phyloP scores from a whole-genome alignment of 192 early-diverging fungal species.

The Coemansia interrupta region DNA sequence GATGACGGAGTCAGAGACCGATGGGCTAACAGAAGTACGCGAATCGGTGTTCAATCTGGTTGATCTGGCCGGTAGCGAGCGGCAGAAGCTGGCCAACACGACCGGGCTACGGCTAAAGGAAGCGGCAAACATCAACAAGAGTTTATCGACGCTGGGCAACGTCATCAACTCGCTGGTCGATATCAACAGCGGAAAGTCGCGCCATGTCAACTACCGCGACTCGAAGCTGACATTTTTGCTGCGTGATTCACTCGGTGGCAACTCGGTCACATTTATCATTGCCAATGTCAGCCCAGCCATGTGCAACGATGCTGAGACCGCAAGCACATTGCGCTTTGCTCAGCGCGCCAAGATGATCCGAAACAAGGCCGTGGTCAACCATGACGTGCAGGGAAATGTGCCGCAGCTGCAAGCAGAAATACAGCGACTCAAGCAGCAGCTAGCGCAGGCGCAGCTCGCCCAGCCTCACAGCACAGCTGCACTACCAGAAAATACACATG shows the following conservation, averaged over 20 bases:
- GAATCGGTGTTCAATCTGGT: conserved; percentile 72
- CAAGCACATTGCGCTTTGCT: conserved; percentile 65
- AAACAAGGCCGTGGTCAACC: conserved; percentile 69
- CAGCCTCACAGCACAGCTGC: background rate
- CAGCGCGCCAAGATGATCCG: conserved; percentile 69
- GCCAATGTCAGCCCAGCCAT: conserved; percentile 58
- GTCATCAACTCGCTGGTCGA: conserved; percentile 82
- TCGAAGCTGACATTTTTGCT: conserved; percentile 67
- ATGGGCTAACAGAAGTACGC: conserved; percentile 58
- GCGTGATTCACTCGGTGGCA: conserved; percentile 67
- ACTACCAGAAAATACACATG: background rate
- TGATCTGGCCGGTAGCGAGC: conserved; percentile 77
- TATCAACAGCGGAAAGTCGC: conserved; percentile 55
- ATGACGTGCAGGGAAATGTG: conserved; percentile 63
- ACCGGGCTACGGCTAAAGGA: conserved; percentile 69
- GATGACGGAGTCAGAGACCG: conserved; percentile 42
- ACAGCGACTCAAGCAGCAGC: conserved; percentile 53
- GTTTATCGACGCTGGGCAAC: conserved; percentile 70
- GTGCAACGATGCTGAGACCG: conserved; percentile 58
- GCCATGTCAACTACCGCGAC: conserved; percentile 67
- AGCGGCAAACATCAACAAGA: conserved; percentile 81
- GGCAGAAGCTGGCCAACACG: conserved; percentile 62
- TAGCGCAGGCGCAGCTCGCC: conserved; percentile 18
- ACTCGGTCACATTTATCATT: conserved; percentile 66
- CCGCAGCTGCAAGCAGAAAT: conserved; percentile 62